A percentile compares a stretch with the other conserved stretches of the same genome.
Conservation (phyloP, 768 basidiomycete species). For the Cystobasidiopsis lactophilus region DNA sequence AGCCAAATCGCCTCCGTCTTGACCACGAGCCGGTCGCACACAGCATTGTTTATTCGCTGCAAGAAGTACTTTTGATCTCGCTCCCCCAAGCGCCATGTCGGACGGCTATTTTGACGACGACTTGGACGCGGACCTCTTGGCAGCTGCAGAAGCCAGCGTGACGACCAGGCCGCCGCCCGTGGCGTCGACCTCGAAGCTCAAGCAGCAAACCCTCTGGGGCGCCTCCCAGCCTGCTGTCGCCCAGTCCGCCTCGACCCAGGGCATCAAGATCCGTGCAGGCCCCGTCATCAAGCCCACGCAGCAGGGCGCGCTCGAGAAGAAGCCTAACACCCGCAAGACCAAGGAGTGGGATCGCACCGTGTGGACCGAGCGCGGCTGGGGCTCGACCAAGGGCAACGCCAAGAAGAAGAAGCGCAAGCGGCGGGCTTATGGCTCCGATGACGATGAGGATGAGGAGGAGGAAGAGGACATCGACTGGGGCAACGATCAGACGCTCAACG, state of each 20-base stretch:
- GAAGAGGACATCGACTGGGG: conserved; percentile 29
- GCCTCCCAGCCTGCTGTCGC: not conserved
- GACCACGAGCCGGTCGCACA: too few species aligned
- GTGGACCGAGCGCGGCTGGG: conserved; percentile 50
- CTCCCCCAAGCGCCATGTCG: not conserved
- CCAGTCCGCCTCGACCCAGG: not conserved
- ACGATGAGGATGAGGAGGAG: conserved; percentile 32
- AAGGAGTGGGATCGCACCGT: conserved; percentile 81
- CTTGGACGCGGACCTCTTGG: conserved; percentile 14
- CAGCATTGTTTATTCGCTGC: too few species aligned
- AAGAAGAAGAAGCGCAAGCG: conserved; percentile 27
- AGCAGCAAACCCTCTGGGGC: not conserved
- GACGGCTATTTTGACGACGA: conserved; percentile 10
- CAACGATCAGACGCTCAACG: conserved; percentile 15
- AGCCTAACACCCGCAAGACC: conserved; percentile 37
- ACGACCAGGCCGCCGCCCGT: not conserved
- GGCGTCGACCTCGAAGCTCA: conserved; percentile 7
- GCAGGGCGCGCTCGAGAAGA: conserved; percentile 2
- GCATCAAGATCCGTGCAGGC: not conserved
- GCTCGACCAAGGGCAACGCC: conserved; percentile 28
- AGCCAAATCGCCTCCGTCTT: too few species aligned
- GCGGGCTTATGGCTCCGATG: conserved; percentile 24
- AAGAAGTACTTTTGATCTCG: too few species aligned
- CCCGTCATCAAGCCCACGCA: not conserved
- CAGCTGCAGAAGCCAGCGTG: conserved; percentile 6